Evolutionary conservation across 176 grass and related monocot species (phyloP).

Genomic region (Pontederia crassipes): DNA sequence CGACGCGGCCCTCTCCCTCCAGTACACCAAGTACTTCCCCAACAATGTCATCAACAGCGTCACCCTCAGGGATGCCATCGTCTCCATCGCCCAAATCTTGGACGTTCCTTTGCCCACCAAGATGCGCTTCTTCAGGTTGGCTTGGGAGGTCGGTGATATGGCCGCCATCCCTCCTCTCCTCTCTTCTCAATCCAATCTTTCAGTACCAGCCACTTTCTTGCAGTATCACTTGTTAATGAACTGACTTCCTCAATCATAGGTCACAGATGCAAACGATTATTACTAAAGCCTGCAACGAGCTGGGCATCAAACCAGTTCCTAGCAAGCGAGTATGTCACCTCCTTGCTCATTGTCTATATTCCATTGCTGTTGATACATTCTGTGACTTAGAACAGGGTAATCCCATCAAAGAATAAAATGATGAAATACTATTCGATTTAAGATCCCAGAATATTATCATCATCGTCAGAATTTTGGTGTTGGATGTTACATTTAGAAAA

Average conservation of each 20-base stretch:
- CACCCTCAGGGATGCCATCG: conserved; percentile 79
- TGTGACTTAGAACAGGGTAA: too few species aligned
- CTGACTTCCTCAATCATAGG: conserved; percentile 9
- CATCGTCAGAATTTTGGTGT: too few species aligned
- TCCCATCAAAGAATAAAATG: too few species aligned
- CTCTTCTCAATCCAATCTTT: neutral
- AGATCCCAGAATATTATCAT: too few species aligned
- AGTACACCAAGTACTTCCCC: conserved; percentile 95
- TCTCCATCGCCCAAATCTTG: conserved; percentile 36
- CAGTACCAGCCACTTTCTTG: neutral
- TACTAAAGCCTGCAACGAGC: conserved; percentile 68
- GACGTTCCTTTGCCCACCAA: conserved; percentile 63
- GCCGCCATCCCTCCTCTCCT: neutral
- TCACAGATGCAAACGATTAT: conserved; percentile 96
- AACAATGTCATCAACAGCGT: conserved; percentile 97
- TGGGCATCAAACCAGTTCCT: conserved; percentile 77
- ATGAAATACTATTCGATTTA: too few species aligned
- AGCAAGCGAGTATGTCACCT: conserved; percentile 40
- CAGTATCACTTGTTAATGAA: neutral
- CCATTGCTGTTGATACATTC: neutral
- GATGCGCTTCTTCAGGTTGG: conserved; percentile 80
- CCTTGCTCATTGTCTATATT: conserved; percentile 7
- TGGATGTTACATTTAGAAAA: too few species aligned
- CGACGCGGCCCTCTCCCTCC: conserved; percentile 83
- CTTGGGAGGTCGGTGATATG: too few species aligned